These are phyloP conservation scores for Chrysanthemum makinoi DNA, from an alignment of 129 eudicot species.

Conservation along the genomic window DNA sequence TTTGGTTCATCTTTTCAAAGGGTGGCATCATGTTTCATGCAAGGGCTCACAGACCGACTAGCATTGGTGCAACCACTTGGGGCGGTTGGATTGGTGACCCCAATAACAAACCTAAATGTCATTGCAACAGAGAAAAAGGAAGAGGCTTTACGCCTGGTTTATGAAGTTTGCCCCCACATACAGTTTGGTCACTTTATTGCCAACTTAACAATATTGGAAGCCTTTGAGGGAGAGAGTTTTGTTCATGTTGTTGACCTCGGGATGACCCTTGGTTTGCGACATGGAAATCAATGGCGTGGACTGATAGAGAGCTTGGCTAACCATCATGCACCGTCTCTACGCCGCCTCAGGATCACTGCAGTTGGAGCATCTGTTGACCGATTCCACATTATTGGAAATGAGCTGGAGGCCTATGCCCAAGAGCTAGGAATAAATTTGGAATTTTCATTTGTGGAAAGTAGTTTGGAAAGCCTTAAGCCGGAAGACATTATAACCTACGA, in stretches of 20 bases:
- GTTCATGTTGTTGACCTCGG: conserved; percentile 58
- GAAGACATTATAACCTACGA: conserved; percentile 34
- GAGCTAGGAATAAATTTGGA: conserved; percentile 34
- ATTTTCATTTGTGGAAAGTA: conserved; percentile 39
- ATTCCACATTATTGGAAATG: conserved; percentile 37
- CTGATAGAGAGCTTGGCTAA: conserved; percentile 43
- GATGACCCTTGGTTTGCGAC: conserved; percentile 50
- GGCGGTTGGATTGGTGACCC: conserved; percentile 35
- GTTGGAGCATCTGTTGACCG: conserved; percentile 34
- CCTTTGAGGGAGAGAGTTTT: conserved; percentile 62
- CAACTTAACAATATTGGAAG: conserved; percentile 50
- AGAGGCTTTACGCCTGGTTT: conserved; percentile 40
- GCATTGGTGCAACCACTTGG: conserved; percentile 49
- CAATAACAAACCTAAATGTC: conserved; percentile 18
- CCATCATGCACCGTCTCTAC: conserved; percentile 28
- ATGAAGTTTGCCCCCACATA: conserved; percentile 46
- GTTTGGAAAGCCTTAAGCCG: conserved; percentile 41
- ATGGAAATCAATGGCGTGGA: conserved; percentile 47
- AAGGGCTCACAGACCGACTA: conserved; percentile 43
- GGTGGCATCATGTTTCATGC: conserved; percentile 55
- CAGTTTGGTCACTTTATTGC: conserved; percentile 50
- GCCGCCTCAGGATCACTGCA: conserved; percentile 40
- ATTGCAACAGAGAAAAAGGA: conserved; percentile 36
- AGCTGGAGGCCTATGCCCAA: conserved; percentile 38
- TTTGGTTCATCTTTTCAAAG: conserved; percentile 52